Percentiles rank a stretch among this genome's conserved stretches.
Conservation (phyloP, 495 filamentous ascomycete species). For the Talaromyces wortmannii region DNA sequence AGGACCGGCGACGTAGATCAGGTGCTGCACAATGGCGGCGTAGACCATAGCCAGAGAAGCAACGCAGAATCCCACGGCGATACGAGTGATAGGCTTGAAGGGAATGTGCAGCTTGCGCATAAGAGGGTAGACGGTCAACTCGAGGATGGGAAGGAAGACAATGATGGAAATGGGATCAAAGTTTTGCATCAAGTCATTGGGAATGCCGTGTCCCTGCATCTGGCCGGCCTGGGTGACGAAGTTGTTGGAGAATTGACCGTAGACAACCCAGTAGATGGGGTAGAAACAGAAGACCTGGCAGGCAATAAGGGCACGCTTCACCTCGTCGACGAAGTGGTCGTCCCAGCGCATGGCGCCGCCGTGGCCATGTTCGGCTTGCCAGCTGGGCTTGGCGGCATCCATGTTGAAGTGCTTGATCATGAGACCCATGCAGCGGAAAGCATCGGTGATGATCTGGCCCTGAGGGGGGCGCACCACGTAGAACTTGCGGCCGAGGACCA, state of each 20-base stretch:
- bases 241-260: slow-evolving; percentile 52
- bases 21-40: slow-evolving; percentile 56
- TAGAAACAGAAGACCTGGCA: slow-evolving; percentile 48
- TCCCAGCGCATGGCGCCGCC: slow-evolving; percentile 35
- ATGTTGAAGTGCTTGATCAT: slow-evolving; percentile 47
- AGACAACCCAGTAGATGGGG: slow-evolving; percentile 56
- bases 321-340: slow-evolving; percentile 42
- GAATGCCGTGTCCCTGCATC: slow-evolving; percentile 58
- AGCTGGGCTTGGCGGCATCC: slow-evolving; percentile 55
- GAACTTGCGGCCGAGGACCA: slow-evolving; percentile 47
- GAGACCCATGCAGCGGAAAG: slow-evolving; percentile 55
- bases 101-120: slow-evolving; percentile 47
- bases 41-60: slow-evolving; percentile 49
- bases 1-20: slow-evolving; percentile 49
- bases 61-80: slow-evolving; percentile 57
- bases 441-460: slow-evolving; percentile 55
- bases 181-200: slow-evolving; percentile 65
- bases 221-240: slow-evolving; percentile 53
- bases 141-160: slow-evolving; percentile 54
- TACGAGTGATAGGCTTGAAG: slow-evolving; percentile 60
- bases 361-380: slow-evolving; percentile 41
- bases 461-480: slow-evolving; percentile 59
- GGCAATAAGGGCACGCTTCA: slow-evolving; percentile 39
- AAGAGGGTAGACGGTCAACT: slow-evolving; percentile 54
- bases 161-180: slow-evolving; percentile 67